These are phyloP conservation scores for Coemansia asiatica DNA, from an alignment of 192 early-diverging fungal species.

Conservation along the genomic window DNA sequence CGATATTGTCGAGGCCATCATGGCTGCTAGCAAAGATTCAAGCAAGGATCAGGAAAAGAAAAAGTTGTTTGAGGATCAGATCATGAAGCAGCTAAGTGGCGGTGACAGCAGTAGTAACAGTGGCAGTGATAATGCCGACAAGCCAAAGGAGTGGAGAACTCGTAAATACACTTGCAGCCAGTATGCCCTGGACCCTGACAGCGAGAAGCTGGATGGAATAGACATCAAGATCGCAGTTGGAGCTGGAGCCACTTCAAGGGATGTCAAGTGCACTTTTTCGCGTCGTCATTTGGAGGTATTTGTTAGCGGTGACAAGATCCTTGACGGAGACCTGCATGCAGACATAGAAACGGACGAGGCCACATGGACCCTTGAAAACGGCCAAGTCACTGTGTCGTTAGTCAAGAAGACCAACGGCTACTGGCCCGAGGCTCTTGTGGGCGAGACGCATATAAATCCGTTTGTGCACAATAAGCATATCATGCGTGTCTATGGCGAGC, in stretches of 20 bases:
- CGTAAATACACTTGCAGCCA: slow-evolving; percentile 40
- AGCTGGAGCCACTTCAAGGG: slow-evolving; percentile 6
- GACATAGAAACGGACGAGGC: slow-evolving; percentile 18
- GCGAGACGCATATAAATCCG: slow-evolving; percentile 35
- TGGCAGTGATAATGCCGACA: neutral
- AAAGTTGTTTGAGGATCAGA: slow-evolving; percentile 26
- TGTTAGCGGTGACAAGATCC: slow-evolving; percentile 14
- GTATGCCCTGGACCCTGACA: slow-evolving; percentile 24
- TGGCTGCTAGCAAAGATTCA: slow-evolving; percentile 38
- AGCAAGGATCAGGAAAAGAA: slow-evolving; percentile 2
- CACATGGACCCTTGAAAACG: slow-evolving; percentile 40
- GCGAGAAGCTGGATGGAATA: slow-evolving; percentile 33
- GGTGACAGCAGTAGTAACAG: slow-evolving; percentile 8
- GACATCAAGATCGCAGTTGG: slow-evolving; percentile 37
- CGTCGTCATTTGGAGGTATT: slow-evolving; percentile 24
- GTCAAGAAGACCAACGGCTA: slow-evolving; percentile 29
- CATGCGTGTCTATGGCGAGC: slow-evolving; percentile 30
- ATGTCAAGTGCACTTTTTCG: slow-evolving; percentile 26
- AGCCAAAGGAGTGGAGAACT: slow-evolving; percentile 32
- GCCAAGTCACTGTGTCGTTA: slow-evolving; percentile 29
- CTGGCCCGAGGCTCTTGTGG: slow-evolving; percentile 35
- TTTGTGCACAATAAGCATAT: slow-evolving; percentile 40
- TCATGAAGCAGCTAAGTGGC: slow-evolving; percentile 35
- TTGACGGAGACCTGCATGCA: slow-evolving; percentile 42
- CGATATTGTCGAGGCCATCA: slow-evolving; percentile 65